phyloP scores from a whole-genome alignment of 2,329 filamentous ascomycete genomes.

The Aureobasidium sp. region DNA sequence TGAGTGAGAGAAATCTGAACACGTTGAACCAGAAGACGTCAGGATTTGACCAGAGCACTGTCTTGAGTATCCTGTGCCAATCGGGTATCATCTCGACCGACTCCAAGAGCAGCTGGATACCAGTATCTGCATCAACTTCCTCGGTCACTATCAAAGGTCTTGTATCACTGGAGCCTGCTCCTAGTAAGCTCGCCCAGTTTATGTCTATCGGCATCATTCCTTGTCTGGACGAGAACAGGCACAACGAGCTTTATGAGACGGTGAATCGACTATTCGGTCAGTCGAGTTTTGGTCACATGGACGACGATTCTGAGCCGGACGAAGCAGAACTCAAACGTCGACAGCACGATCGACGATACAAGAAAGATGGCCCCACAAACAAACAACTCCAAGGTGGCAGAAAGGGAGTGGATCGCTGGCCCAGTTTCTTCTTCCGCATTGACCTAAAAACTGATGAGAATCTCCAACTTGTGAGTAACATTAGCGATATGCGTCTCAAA shows the following conservation, averaged over 20 bases:
- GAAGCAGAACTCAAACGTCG: constrained; percentile 30
- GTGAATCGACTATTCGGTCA: constrained; percentile 67
- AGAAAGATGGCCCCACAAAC: constrained; percentile 40
- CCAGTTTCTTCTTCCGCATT: constrained; percentile 79
- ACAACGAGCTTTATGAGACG: constrained; percentile 63
- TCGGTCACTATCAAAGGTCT: constrained; percentile 57
- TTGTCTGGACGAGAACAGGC: constrained; percentile 45
- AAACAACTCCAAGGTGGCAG: constrained; percentile 44
- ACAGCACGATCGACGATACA: constrained; percentile 34
- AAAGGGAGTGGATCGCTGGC: constrained; percentile 71
- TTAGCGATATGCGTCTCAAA: constrained; percentile 32
- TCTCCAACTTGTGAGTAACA: background rate
- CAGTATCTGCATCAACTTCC: constrained; percentile 56
- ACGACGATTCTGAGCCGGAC: constrained; percentile 34
- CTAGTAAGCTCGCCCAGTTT: constrained; percentile 68
- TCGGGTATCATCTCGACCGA: constrained; percentile 51
- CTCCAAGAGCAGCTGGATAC: constrained; percentile 55
- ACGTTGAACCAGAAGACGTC: constrained; percentile 15
- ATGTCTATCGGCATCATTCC: constrained; percentile 69
- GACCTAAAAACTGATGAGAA: constrained; percentile 25
- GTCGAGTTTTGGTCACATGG: constrained; percentile 64
- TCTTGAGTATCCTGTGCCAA: constrained; percentile 54
- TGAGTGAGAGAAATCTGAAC: constrained; percentile 24
- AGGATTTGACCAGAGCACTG: constrained; percentile 2
- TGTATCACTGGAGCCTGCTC: constrained; percentile 61